A percentile compares a stretch with the other conserved stretches of the same genome.
Conservation (phyloP, 352 stramenopile species). For the Pythium vanterpoolii region DNA sequence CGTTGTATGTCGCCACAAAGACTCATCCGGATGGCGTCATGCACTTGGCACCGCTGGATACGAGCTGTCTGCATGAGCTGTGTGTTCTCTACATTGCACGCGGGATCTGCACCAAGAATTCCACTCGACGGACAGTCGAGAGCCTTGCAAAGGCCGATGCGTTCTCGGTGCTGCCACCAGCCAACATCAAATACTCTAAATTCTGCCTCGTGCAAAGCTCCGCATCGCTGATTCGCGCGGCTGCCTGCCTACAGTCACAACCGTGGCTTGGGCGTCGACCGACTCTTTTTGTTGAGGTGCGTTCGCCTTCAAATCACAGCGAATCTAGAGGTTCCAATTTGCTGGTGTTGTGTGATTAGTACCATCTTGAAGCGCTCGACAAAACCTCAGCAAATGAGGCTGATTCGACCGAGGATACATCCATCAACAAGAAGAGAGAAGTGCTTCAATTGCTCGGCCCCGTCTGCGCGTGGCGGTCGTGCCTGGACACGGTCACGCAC, state of each 20-base stretch:
- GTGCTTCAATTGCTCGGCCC: constrained; percentile 1
- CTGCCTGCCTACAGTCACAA: not conserved
- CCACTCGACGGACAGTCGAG: not conserved
- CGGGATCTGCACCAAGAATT: not conserved
- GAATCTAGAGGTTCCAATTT: no score
- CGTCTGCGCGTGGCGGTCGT: constrained; percentile 17
- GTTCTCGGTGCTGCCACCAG: not conserved
- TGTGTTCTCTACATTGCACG: constrained; percentile 11
- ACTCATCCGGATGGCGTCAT: not conserved
- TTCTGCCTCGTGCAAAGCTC: constrained; percentile 1
- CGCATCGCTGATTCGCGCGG: not conserved
- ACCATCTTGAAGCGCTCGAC: constrained; percentile 1
- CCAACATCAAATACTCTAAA: not conserved
- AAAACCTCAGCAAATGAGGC: not conserved
- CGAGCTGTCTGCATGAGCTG: constrained; percentile 6
- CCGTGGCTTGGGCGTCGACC: not conserved
- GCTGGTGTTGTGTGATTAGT: no score
- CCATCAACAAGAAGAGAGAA: not conserved
- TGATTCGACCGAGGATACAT: not conserved
- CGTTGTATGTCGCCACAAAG: constrained; percentile 5
- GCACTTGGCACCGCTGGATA: not conserved
- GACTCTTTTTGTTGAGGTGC: constrained; percentile 10
- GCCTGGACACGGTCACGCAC: constrained; percentile 3
- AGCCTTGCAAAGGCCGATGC: constrained; percentile 8
- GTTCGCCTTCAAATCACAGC: no score